Percentiles rank a stretch among this genome's conserved stretches.
Conservation (phyloP, 306 rosid species). For the Dryas drummondii region DNA sequence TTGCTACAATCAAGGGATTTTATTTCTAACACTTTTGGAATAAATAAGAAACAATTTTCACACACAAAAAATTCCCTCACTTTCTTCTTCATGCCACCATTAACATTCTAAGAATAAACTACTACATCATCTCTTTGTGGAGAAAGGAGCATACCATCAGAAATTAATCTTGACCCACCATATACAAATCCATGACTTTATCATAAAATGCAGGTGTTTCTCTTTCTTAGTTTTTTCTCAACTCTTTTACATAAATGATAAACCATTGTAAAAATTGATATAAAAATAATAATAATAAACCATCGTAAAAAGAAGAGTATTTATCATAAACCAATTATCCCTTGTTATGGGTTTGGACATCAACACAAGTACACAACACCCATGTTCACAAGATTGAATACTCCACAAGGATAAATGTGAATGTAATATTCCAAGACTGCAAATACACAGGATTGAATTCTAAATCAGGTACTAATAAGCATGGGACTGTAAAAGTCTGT, state of each 20-base stretch:
- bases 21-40: neutral
- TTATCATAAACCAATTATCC: neutral
- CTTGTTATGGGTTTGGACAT: neutral
- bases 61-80: neutral
- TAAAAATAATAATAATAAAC: neutral
- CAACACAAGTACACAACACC: no score
- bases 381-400: no score
- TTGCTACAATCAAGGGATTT: no score
- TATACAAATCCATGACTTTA: neutral
- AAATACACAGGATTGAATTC: neutral
- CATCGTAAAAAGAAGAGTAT: neutral
- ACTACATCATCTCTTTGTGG: neutral
- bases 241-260: neutral
- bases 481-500: neutral
- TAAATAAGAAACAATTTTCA: neutral
- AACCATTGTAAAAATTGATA: neutral
- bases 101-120: neutral
- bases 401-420: neutral
- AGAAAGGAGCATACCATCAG: no score
- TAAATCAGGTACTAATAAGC: neutral
- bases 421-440: neutral
- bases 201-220: neutral
- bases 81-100: neutral
- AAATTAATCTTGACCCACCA: neutral
- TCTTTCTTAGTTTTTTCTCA: neutral